Conservation (phyloP, 2,329 filamentous ascomycete genomes). For the Trichoderma cornu-damae region DNA sequence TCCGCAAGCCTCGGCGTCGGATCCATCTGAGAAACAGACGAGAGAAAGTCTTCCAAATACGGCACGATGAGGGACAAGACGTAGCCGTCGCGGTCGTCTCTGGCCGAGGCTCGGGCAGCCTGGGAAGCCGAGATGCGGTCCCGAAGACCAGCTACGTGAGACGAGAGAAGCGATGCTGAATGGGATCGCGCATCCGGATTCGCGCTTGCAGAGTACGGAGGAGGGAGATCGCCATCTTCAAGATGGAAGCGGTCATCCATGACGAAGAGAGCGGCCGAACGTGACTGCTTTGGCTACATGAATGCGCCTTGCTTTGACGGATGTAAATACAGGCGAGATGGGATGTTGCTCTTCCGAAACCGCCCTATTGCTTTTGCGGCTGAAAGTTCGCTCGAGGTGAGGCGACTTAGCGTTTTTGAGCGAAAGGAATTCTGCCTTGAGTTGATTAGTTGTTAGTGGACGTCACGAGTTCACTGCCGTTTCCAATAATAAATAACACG, state of each 20-base stretch:
- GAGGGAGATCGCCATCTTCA: constrained; percentile 5
- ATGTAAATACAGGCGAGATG: neutral
- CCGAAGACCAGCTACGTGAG: constrained; percentile 36
- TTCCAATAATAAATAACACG: no score
- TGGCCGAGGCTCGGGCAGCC: constrained; percentile 31
- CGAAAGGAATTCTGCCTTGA: neutral
- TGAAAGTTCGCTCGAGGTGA: neutral
- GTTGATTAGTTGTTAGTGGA: neutral
- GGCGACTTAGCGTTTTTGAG: neutral
- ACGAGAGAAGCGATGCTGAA: constrained; percentile 29
- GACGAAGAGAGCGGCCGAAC: neutral
- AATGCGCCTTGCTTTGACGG: neutral
- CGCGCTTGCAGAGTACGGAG: constrained; percentile 6
- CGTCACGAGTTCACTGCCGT: neutral
- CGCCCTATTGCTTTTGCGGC: neutral
- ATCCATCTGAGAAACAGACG: constrained; percentile 33
- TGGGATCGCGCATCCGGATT: neutral
- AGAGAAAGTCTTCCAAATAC: constrained; percentile 39
- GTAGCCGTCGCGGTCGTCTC: constrained; percentile 36
- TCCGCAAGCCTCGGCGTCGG: constrained; percentile 35
- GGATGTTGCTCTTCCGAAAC: neutral
- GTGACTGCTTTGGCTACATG: neutral
- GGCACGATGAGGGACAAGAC: constrained; percentile 39
- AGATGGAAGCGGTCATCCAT: neutral
- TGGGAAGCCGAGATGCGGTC: constrained; percentile 35